phyloP scores from a whole-genome alignment of 257 asterid genomes.

The Hygrophila difformis region DNA sequence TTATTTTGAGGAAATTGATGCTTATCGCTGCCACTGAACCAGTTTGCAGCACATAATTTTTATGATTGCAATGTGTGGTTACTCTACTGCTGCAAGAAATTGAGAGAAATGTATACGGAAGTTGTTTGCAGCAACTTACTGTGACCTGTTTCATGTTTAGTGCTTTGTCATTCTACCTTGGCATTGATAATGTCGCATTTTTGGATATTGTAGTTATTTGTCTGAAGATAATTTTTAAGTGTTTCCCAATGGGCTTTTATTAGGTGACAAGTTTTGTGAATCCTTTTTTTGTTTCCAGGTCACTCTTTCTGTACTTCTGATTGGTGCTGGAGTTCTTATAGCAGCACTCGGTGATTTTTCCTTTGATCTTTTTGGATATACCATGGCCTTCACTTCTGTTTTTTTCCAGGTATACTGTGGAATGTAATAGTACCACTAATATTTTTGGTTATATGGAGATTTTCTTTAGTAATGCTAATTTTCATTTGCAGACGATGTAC shows the following conservation, averaged over 20 bases:
- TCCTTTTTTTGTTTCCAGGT: slow-evolving; percentile 39
- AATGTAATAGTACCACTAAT: background rate
- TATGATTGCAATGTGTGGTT: slow-evolving; percentile 3
- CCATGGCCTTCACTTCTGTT: slow-evolving; percentile 84
- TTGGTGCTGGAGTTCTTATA: slow-evolving; percentile 85
- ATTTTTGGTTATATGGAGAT: background rate
- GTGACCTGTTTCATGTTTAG: too few relatives aligned
- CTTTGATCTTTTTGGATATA: slow-evolving; percentile 81
- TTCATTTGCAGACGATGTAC: slow-evolving; percentile 88
- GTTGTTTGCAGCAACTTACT: too few relatives aligned
- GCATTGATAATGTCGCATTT: too few relatives aligned
- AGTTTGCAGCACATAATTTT: too few relatives aligned
- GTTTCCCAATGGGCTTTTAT: too few relatives aligned
- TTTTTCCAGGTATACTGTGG: slow-evolving; percentile 71
- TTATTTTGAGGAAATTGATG: slow-evolving; percentile 2
- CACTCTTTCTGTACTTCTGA: slow-evolving; percentile 72
- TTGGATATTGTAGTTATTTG: too few relatives aligned
- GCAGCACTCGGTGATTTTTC: slow-evolving; percentile 99
- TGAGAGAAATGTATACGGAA: too few relatives aligned
- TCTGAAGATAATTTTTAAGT: too few relatives aligned
- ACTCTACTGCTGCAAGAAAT: too few relatives aligned
- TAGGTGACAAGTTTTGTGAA: too few relatives aligned
- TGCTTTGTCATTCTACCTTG: too few relatives aligned
- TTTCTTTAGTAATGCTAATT: slow-evolving; percentile 3
- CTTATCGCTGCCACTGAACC: too few relatives aligned